Base-by-base conservation (phyloP, 179 eudicot species). In the Spinacia oleracea region DNA sequence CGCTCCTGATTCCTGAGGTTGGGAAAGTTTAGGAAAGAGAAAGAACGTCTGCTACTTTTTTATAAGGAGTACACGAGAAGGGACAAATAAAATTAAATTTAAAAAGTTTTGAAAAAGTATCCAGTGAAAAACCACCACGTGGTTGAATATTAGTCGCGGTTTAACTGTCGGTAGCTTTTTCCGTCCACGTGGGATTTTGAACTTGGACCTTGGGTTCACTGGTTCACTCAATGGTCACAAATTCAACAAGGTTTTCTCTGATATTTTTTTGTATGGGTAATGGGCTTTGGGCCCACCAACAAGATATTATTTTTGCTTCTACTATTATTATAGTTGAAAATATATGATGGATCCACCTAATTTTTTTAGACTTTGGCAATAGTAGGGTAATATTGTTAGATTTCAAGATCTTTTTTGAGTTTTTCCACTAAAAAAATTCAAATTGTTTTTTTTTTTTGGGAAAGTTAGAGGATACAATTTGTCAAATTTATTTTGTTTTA, bases 161-260 rank as follows among this genome's bases (percentile, higher is more conserved):
- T 32, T 18, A n/a, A 72, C 77, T 77, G 84, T 81, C 84, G 84
- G 84, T 74, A 31, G 67, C 67, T 18, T 29, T 77, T 64, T 7
- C 51, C 21, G 68, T 72, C 73, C 74, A 53, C 71, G 80, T 81
- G 75, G 70, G 70, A 12, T 31, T 77, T 51, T 11, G 51, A 12
- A 65, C 51, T 75, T n/a, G 58, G 4, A n/a, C n/a, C n/a, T n/a
- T n/a, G n/a, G n/a, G n/a, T n/a, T n/a, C n/a, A n/a, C n/a, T n/a
- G 38, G 2, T 35, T 35, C 38, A 35, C 38, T 35, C 38, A 35
- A 1, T 35, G 38, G 1, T 35, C 38, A n/a, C n/a, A n/a, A n/a
- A n/a, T n/a, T n/a, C n/a, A n/a, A n/a, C n/a, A n/a, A n/a, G n/a
- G n/a, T n/a, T n/a, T n/a, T n/a, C n/a, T n/a, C n/a, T n/a, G n/a